Evolutionary conservation across 176 grass and related monocot species (phyloP).

Genomic region (Paspalum vaginatum): DNA sequence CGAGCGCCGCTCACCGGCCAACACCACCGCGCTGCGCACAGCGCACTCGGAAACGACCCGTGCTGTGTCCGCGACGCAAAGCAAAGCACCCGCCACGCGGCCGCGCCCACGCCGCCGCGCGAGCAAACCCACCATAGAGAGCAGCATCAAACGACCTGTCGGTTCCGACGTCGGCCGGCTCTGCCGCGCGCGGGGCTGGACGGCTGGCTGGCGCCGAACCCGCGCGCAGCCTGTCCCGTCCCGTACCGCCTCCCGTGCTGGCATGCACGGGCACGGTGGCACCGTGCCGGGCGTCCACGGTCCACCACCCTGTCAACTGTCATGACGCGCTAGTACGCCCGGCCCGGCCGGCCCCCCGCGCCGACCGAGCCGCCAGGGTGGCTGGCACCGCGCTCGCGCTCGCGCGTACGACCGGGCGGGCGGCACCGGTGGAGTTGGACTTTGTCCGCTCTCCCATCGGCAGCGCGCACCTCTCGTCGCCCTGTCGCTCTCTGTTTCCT

Average conservation of each 20-base stretch:
- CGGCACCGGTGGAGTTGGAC: not conserved
- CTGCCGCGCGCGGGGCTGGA: too few species aligned
- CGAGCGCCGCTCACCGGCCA: not conserved
- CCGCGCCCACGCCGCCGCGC: not conserved
- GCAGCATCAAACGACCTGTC: not conserved
- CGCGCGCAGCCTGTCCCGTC: too few species aligned
- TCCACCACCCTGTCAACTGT: conserved; percentile 15
- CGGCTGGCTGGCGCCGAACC: too few species aligned
- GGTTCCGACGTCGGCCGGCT: not conserved
- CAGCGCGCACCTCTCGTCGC: not conserved
- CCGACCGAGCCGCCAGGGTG: conserved; percentile 12
- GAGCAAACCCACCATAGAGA: not conserved
- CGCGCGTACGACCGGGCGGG: not conserved
- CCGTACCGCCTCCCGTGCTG: not conserved
- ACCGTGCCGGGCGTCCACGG: not conserved
- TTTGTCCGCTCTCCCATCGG: conserved; percentile 30
- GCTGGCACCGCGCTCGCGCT: not conserved
- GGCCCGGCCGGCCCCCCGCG: not conserved
- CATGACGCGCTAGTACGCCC: not conserved
- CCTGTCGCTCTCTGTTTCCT: not conserved
- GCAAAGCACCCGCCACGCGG: not conserved
- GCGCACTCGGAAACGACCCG: not conserved
- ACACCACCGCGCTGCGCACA: not conserved
- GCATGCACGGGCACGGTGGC: not conserved
- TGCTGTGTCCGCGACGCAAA: conserved; percentile 29